Evolutionary conservation across 2,329 filamentous ascomycete species (phyloP).

Genomic region (Alternaria metachromatica): DNA sequence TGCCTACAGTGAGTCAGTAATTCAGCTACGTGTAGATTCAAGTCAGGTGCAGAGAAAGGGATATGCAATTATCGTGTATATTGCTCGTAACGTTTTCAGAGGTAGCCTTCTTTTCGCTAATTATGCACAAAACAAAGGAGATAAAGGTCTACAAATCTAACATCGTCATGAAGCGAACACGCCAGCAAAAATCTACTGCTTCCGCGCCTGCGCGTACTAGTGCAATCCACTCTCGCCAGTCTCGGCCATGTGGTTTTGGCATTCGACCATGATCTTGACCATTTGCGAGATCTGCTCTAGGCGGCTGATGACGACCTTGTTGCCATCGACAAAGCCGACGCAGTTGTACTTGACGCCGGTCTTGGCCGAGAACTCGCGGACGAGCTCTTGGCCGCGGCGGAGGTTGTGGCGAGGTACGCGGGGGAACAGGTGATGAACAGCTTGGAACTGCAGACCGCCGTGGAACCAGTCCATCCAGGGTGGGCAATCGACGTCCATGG

Average conservation of each 20-base stretch:
- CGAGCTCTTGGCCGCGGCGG: slow-evolving; percentile 73
- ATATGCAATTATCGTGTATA: neutral
- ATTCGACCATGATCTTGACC: slow-evolving; percentile 62
- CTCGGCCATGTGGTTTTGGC: slow-evolving; percentile 49
- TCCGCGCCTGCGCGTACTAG: slow-evolving; percentile 12
- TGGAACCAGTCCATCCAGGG: slow-evolving; percentile 88
- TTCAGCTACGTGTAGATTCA: neutral
- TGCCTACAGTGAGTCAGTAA: neutral
- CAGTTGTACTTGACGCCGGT: slow-evolving; percentile 84
- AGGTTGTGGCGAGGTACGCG: slow-evolving; percentile 86
- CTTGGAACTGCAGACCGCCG: slow-evolving; percentile 88
- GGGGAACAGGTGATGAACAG: slow-evolving; percentile 84
- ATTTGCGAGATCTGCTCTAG: slow-evolving; percentile 82
- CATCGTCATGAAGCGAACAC: neutral
- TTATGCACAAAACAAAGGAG: neutral
- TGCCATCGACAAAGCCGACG: slow-evolving; percentile 84
- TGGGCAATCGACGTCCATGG: slow-evolving; percentile 91
- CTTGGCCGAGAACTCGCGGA: slow-evolving; percentile 81
- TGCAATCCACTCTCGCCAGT: slow-evolving; percentile 48
- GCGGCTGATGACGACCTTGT: slow-evolving; percentile 77
- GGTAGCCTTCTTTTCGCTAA: slow-evolving; percentile 1
- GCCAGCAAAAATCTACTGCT: neutral
- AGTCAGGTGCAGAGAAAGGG: neutral
- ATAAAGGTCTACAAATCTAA: slow-evolving; percentile 1
- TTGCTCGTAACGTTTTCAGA: neutral